Conservation (phyloP, 768 basidiomycete genomes). For the Sutorius australiensis region DNA sequence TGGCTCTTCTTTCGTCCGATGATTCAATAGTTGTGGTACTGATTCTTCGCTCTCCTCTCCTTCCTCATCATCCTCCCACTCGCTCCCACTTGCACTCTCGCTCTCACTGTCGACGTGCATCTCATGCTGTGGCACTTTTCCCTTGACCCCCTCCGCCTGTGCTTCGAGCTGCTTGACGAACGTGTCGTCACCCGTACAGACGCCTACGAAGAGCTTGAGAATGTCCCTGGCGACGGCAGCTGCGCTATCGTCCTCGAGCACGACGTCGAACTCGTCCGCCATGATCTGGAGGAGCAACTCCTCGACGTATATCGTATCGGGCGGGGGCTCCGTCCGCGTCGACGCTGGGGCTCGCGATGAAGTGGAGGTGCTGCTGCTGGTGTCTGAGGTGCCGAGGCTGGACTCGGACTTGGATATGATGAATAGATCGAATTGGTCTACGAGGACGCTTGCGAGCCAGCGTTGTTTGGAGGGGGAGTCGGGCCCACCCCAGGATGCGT, state of each 20-base stretch:
- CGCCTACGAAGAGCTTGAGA: conserved; percentile 62
- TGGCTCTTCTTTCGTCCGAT: conserved; percentile 46
- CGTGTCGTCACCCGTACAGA: conserved; percentile 41
- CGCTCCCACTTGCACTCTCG: conserved; percentile 43
- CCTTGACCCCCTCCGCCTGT: conserved; percentile 53
- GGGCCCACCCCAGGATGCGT: conserved; percentile 84
- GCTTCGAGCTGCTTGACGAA: conserved; percentile 61
- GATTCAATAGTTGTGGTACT: conserved; percentile 54
- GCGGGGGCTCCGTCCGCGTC: conserved; percentile 9
- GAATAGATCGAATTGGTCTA: conserved; percentile 71
- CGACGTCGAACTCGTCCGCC: conserved; percentile 81
- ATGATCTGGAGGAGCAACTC: conserved; percentile 79
- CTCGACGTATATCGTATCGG: conserved; percentile 76
- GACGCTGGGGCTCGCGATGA: neutral
- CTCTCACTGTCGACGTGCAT: conserved; percentile 32
- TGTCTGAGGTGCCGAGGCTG: too few relatives aligned
- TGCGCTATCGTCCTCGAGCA: conserved; percentile 82
- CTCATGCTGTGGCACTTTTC: conserved; percentile 52
- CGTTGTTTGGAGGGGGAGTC: conserved; percentile 68
- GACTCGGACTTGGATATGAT: conserved; percentile 1
- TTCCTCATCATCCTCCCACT: conserved; percentile 38
- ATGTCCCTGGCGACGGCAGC: conserved; percentile 71
- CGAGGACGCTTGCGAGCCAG: conserved; percentile 79
- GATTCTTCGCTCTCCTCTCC: conserved; percentile 42
- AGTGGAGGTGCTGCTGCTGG: too few relatives aligned